Percentiles rank a stretch among this genome's conserved stretches.
Conservation (phyloP, 257 asterid species). For the Solanum tacnaense region DNA sequence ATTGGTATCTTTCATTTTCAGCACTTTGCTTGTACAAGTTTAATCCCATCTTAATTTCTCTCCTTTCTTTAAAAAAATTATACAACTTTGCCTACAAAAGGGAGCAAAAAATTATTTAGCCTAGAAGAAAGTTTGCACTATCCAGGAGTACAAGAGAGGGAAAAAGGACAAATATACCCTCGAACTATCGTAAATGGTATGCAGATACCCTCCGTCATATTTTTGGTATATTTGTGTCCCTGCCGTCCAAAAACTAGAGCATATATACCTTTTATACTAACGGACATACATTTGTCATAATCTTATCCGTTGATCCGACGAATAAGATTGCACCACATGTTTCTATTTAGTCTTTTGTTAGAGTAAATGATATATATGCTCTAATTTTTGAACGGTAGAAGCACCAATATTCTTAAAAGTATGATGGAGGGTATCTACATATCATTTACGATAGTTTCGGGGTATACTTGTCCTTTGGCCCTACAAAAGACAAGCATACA, state of each 20-base stretch:
- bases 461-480: background rate
- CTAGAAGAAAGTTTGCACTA: background rate
- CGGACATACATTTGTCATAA: fast-evolving
- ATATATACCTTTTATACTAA: too few relatives aligned
- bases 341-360: too few relatives aligned
- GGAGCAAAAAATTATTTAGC: background rate
- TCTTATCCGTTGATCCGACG: too few relatives aligned
- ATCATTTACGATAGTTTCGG: too few relatives aligned
- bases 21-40: background rate
- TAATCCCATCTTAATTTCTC: background rate
- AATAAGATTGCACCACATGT: too few relatives aligned
- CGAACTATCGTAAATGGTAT: too few relatives aligned
- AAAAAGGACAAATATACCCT: too few relatives aligned
- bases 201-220: fast-evolving
- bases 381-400: fast-evolving
- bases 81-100: background rate
- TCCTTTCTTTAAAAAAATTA: background rate
- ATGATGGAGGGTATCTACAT: fast-evolving
- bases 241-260: too few relatives aligned
- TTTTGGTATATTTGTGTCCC: too few relatives aligned
- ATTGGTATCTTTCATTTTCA: background rate
- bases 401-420: fast-evolving
- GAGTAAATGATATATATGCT: too few relatives aligned
- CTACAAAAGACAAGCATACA: background rate
- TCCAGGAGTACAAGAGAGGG: background rate